Conservation (phyloP, 768 basidiomycete genomes). For the Pulveroboletus ravenelii region DNA sequence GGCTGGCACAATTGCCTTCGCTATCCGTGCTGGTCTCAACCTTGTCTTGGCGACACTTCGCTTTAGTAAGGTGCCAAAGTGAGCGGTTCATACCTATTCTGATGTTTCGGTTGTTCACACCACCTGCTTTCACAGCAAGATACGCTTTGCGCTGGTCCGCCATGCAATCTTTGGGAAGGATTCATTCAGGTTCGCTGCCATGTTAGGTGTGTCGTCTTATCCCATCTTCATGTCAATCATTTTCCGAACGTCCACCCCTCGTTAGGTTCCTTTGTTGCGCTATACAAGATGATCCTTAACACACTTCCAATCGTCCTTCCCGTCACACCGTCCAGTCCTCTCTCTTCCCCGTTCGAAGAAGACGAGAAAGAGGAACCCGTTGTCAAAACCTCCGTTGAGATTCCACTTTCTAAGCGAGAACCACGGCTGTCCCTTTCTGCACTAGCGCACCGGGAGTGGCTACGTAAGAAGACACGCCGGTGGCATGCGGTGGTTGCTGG, state of each 20-base stretch:
- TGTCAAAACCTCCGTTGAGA: slow-evolving; percentile 8
- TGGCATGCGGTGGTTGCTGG: slow-evolving; percentile 85
- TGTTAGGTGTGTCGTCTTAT: slow-evolving; percentile 56
- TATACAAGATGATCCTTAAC: slow-evolving; percentile 80
- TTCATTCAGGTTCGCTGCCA: slow-evolving; percentile 78
- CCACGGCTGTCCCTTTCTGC: slow-evolving; percentile 59
- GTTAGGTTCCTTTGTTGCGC: slow-evolving; percentile 64
- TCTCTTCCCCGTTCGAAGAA: slow-evolving; percentile 30
- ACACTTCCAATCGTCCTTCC: slow-evolving; percentile 69
- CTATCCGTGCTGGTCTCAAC: slow-evolving; percentile 79
- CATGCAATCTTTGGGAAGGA: slow-evolving; percentile 83
- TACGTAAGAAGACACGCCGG: slow-evolving; percentile 59
- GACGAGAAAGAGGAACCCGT: slow-evolving; percentile 21
- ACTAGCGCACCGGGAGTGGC: slow-evolving; percentile 57
- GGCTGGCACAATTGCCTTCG: slow-evolving; percentile 75
- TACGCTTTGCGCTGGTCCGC: slow-evolving; percentile 61
- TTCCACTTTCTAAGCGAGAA: slow-evolving; percentile 29
- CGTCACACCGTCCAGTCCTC: slow-evolving; percentile 21
- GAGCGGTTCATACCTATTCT: slow-evolving; percentile 13
- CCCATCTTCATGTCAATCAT: not conserved
- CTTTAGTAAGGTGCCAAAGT: slow-evolving; percentile 66
- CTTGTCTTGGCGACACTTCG: slow-evolving; percentile 73
- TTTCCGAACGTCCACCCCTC: not conserved
- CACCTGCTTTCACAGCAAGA: slow-evolving; percentile 42
- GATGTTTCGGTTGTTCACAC: not conserved